Conservation (phyloP, 2,329 filamentous ascomycete species). For the Escovopsis sp. region DNA sequence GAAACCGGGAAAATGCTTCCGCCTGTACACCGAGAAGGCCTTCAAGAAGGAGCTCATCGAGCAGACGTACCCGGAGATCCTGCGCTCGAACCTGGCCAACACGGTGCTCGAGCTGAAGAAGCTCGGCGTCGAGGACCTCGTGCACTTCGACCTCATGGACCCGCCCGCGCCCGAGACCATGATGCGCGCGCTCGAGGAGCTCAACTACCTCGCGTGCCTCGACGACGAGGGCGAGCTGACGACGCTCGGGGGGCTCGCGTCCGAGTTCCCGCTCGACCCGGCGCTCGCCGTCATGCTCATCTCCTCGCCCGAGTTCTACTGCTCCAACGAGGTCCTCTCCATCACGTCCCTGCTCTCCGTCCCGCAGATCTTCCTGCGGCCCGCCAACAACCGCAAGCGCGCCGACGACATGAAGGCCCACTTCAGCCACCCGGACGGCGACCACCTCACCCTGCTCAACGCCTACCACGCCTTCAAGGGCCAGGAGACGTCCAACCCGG, state of each 20-base stretch:
- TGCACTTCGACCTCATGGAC: constrained; percentile 98
- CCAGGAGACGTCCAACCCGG: constrained; percentile 40
- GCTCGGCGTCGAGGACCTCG: constrained; percentile 84
- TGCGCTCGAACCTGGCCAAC: constrained; percentile 85
- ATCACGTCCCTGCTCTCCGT: constrained; percentile 89
- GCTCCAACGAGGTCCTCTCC: constrained; percentile 94
- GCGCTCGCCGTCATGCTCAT: constrained; percentile 95
- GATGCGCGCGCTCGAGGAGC: constrained; percentile 92
- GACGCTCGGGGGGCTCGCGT: constrained; percentile 68
- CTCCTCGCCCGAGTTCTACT: constrained; percentile 93
- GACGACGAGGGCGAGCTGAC: constrained; percentile 95
- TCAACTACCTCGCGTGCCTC: constrained; percentile 92
- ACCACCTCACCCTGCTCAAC: constrained; percentile 92
- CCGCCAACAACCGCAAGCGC: constrained; percentile 69
- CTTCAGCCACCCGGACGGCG: constrained; percentile 84
- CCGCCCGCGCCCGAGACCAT: constrained; percentile 94
- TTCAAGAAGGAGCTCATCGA: constrained; percentile 98
- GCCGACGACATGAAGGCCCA: constrained; percentile 96
- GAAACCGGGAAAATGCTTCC: constrained; percentile 94
- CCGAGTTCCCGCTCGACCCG: constrained; percentile 90
- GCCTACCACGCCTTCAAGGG: constrained; percentile 96
- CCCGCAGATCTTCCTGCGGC: constrained; percentile 84
- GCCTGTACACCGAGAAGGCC: constrained; percentile 84
- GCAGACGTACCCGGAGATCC: constrained; percentile 90
- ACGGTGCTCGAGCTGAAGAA: constrained; percentile 97